Conservation (phyloP, 495 filamentous ascomycete species). For the Penicillium ucsense region DNA sequence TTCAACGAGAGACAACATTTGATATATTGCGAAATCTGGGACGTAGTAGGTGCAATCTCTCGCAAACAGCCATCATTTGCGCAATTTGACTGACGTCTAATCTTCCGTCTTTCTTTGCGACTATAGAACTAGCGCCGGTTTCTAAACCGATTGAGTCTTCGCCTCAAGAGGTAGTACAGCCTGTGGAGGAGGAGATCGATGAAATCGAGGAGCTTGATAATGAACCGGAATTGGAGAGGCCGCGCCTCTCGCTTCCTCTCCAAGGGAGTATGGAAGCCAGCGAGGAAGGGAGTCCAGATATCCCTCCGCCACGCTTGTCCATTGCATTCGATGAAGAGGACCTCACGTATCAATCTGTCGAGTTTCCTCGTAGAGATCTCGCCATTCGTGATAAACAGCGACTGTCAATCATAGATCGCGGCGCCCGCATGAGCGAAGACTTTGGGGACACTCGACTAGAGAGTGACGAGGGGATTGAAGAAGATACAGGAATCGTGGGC, state of each 20-base stretch:
- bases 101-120: background rate
- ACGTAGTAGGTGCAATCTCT: constrained; percentile 28
- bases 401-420: constrained; percentile 46
- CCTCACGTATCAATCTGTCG: constrained; percentile 57
- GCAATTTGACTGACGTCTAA: background rate
- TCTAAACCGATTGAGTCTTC: constrained; percentile 51
- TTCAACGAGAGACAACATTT: constrained; percentile 67
- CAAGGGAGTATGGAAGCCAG: constrained; percentile 48
- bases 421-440: constrained; percentile 55
- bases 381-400: constrained; percentile 40
- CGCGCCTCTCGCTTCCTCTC: constrained; percentile 62
- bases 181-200: constrained; percentile 19
- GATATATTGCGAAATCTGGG: constrained; percentile 60
- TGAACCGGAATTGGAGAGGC: constrained; percentile 51
- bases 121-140: constrained; percentile 45
- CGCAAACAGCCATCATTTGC: no score
- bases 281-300: constrained; percentile 29
- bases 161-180: constrained; percentile 29
- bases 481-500: constrained; percentile 30
- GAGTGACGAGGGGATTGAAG: constrained; percentile 39
- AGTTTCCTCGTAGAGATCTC: constrained; percentile 53
- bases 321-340: constrained; percentile 59
- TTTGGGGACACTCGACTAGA: constrained; percentile 40
- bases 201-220: constrained; percentile 53
- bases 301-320: constrained; percentile 51